Base-by-base conservation (phyloP, 768 basidiomycete genomes). In the Cystobasidium tubakii region DNA sequence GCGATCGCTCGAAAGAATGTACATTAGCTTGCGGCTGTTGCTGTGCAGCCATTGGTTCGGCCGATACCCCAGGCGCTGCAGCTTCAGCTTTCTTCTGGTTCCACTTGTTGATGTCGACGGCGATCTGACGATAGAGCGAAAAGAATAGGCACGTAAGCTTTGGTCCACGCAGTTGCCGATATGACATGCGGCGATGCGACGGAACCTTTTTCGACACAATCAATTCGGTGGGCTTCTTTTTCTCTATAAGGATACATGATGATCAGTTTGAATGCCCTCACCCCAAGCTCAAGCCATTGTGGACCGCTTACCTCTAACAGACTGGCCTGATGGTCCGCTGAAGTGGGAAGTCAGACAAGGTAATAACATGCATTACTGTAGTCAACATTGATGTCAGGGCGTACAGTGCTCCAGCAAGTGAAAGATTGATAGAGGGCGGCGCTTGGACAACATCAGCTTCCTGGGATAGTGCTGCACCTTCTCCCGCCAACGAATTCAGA, bases 21-120 rank as follows among this genome's bases (percentile, higher is more conserved):
- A 69, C 70, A n/a, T 29, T 44, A 17, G 76, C 13, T 31, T 43
- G 54, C n/a, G 2, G 66, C 33, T 4, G 54, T n/a, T n/a, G 66
- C n/a, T 66, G 67, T 1, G 50, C 63, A 17, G 64, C 43, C 39
- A 31, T 62, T 23, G 33, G 10, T 6, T 19, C 55, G 17, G 54
- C 3, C 7, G 64, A 33, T 13, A 25, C 10, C 42, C 85, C 86
- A 63, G 96, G 36, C 17, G 36, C 29, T 46, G 85, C 86, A 63
- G 96, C 85, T 78, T 92, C 94, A 82, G 89, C 89, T 82, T 95
- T 91, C 12, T 94, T 91, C 83, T 89, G 89, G 80, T 94, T 98
- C 96, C 95, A 99, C 80, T 98, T 97, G 78, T 86, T 88, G 80
- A 99, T 97, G 78, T 93, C 92, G 81, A 86, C 90, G 62, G 86